These are phyloP conservation scores for Neofusicoccum laricinum DNA, from an alignment of 2,329 filamentous ascomycete species.

Conservation along the genomic window DNA sequence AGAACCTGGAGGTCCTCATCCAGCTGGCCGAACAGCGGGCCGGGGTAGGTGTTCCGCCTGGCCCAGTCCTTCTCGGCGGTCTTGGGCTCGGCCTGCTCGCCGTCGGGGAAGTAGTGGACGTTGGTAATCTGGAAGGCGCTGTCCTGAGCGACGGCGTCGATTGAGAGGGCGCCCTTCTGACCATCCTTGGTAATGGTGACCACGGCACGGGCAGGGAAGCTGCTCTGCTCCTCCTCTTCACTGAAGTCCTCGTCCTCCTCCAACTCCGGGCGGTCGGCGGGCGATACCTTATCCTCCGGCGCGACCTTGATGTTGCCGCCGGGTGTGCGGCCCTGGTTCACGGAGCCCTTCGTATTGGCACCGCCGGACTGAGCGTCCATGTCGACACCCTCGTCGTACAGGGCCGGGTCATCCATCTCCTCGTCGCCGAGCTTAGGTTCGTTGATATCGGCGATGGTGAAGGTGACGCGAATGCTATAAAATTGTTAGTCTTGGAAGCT, in stretches of 20 bases:
- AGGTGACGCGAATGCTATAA: conserved; percentile 71
- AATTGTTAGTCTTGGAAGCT: conserved; percentile 2
- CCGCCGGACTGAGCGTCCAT: conserved; percentile 52
- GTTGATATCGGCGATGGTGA: conserved; percentile 81
- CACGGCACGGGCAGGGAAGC: conserved; percentile 78
- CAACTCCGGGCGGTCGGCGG: conserved; percentile 56
- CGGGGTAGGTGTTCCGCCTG: conserved; percentile 77
- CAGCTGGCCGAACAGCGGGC: conserved; percentile 88
- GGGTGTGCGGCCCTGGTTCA: conserved; percentile 52
- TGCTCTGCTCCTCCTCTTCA: conserved; percentile 51
- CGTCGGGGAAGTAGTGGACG: conserved; percentile 80
- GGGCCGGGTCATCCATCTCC: conserved; percentile 55
- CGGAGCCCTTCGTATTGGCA: conserved; percentile 54
- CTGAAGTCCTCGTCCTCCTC: conserved; percentile 58
- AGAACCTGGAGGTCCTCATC: conserved; percentile 94
- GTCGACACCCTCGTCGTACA: conserved; percentile 54
- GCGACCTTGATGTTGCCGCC: conserved; percentile 54
- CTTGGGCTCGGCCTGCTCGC: conserved; percentile 72
- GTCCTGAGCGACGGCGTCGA: conserved; percentile 84
- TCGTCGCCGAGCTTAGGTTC: conserved; percentile 42
- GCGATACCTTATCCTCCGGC: conserved; percentile 55
- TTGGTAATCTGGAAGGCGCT: conserved; percentile 85
- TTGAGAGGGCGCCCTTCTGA: conserved; percentile 73
- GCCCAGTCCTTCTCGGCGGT: conserved; percentile 74
- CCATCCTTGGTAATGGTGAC: conserved; percentile 84